A percentile compares a stretch with the other conserved stretches of the same genome.
Evolutionary conservation across 1,284 basidiomycete genomes (phyloP).

Genomic region (Puccinia novopanici): DNA sequence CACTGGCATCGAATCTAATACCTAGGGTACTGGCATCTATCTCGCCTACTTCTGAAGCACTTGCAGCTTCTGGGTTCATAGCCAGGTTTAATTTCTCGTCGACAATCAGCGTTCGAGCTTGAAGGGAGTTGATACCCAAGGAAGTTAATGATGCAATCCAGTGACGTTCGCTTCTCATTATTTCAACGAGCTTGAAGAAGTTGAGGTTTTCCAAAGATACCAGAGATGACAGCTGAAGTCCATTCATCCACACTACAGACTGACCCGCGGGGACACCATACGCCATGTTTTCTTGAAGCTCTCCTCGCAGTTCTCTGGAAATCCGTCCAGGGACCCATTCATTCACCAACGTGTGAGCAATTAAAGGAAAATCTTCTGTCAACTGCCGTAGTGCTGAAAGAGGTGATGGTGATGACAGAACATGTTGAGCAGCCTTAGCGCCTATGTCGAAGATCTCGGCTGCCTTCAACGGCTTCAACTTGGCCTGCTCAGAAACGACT

Average conservation of each 20-base stretch:
- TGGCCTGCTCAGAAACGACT: conserved; percentile 34
- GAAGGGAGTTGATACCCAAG: conserved; percentile 70
- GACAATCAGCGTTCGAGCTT: conserved; percentile 64
- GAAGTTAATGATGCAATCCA: conserved; percentile 68
- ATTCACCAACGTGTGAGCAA: conserved; percentile 71
- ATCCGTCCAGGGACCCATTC: conserved; percentile 66
- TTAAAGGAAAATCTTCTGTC: conserved; percentile 83
- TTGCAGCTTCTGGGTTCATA: conserved; percentile 62
- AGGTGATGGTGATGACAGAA: conserved; percentile 67
- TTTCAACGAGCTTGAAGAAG: conserved; percentile 66
- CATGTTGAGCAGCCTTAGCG: conserved; percentile 71
- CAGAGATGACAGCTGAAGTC: conserved; percentile 63
- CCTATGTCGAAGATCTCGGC: conserved; percentile 62
- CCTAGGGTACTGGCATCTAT: conserved; percentile 66
- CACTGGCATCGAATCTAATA: conserved; percentile 81
- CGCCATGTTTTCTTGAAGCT: conserved; percentile 66
- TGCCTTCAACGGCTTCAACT: conserved; percentile 53
- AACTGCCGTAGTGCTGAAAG: conserved; percentile 71
- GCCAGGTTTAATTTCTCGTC: conserved; percentile 52
- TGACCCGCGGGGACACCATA: conserved; percentile 50
- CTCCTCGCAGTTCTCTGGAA: conserved; percentile 62
- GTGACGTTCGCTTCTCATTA: conserved; percentile 72
- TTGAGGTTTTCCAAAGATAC: conserved; percentile 18
- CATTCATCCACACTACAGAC: conserved; percentile 73
- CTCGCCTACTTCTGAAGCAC: conserved; percentile 65